phyloP scores from a whole-genome alignment of 805 yeast genomes.

The Zygotorulaspora danielsina region DNA sequence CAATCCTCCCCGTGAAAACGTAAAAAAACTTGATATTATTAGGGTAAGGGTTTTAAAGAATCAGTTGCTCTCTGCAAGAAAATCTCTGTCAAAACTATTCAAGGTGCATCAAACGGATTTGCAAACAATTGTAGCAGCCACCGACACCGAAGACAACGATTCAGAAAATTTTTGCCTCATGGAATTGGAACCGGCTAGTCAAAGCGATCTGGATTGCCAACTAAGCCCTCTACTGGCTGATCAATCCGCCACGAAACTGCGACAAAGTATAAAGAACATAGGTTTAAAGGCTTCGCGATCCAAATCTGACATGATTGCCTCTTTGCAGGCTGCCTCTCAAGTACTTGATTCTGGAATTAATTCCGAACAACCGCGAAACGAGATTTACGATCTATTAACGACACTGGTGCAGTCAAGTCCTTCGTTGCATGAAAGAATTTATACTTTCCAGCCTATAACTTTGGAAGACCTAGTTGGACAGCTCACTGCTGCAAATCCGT shows the following conservation, averaged over 20 bases:
- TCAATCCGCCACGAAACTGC: slow-evolving; percentile 27
- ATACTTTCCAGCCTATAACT: slow-evolving; percentile 30
- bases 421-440: slow-evolving; percentile 26
- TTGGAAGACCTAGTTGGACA: slow-evolving; percentile 19
- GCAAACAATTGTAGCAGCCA: slow-evolving; percentile 7
- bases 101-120: neutral
- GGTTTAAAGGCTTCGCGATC: slow-evolving; percentile 32
- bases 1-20: neutral
- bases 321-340: slow-evolving; percentile 30
- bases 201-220: neutral
- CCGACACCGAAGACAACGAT: slow-evolving; percentile 8
- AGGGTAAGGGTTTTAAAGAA: neutral
- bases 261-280: slow-evolving; percentile 22
- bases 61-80: slow-evolving; percentile 1
- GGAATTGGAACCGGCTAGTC: slow-evolving; percentile 2
- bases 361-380: slow-evolving; percentile 13
- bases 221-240: slow-evolving; percentile 10
- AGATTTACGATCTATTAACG: slow-evolving; percentile 24
- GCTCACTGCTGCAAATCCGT: slow-evolving; percentile 25
- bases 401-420: slow-evolving; percentile 20
- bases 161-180: slow-evolving; percentile 5
- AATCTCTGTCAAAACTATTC: slow-evolving; percentile 2
- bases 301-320: slow-evolving; percentile 29
- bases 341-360: slow-evolving; percentile 15
- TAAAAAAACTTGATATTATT: neutral